Conservation (phyloP, 768 basidiomycete genomes). For the Lactifluus pinguis region DNA sequence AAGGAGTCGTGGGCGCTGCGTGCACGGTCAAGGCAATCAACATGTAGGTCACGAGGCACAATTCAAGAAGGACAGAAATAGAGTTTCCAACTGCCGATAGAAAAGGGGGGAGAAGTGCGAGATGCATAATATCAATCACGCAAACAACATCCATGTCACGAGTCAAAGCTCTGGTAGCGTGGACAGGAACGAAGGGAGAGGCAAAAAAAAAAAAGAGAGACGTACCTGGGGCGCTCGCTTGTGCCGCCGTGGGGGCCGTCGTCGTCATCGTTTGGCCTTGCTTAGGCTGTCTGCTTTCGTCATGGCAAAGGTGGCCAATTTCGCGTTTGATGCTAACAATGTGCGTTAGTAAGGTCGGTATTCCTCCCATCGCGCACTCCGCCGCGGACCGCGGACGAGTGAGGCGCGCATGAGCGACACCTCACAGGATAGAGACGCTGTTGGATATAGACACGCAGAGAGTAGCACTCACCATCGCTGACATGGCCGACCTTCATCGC, state of each 20-base stretch:
- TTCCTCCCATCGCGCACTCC: neutral
- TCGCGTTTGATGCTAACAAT: slow-evolving; percentile 80
- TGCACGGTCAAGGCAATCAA: neutral
- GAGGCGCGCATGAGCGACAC: slow-evolving; percentile 5
- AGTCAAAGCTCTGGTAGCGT: neutral
- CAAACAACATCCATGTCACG: neutral
- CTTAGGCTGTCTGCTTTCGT: slow-evolving; percentile 52
- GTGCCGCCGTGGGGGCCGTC: slow-evolving; percentile 16
- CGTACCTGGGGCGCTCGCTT: neutral
- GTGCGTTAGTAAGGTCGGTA: slow-evolving; percentile 5
- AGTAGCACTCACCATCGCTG: slow-evolving; percentile 76
- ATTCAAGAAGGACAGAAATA: neutral
- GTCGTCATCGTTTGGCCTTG: slow-evolving; percentile 26
- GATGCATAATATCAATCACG: neutral
- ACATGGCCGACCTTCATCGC: slow-evolving; percentile 84
- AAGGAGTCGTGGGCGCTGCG: slow-evolving; percentile 17
- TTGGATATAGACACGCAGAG: neutral
- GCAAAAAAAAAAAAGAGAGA: neutral
- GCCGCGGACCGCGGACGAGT: neutral
- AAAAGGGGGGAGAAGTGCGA: no score
- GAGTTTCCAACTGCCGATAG: neutral
- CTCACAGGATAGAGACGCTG: slow-evolving; percentile 6
- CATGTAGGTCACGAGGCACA: neutral
- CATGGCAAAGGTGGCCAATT: slow-evolving; percentile 90
- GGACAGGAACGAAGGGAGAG: neutral